These are phyloP conservation scores for Smittium culicis DNA, from an alignment of 371 early-diverging fungal species.

Conservation along the genomic window DNA sequence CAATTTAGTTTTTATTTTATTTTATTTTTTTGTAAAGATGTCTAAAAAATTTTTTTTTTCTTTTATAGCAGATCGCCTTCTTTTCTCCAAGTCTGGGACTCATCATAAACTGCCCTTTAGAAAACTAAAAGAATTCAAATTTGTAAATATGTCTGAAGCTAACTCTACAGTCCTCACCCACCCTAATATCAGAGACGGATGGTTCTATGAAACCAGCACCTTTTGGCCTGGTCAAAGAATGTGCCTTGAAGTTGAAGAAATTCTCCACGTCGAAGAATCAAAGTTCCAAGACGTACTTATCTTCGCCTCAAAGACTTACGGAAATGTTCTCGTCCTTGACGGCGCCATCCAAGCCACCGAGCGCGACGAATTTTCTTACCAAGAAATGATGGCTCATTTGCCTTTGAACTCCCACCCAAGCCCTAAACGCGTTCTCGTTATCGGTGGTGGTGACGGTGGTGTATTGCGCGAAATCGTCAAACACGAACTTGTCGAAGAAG, in stretches of 20 bases:
- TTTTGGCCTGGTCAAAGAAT: constrained; percentile 98
- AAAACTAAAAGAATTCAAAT: too few relatives aligned
- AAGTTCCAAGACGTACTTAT: constrained; percentile 92
- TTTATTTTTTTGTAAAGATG: too few relatives aligned
- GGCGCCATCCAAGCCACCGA: constrained; percentile 95
- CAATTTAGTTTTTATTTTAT: not conserved
- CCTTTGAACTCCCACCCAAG: constrained; percentile 89
- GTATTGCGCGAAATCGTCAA: constrained; percentile 93
- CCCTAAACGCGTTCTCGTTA: constrained; percentile 90
- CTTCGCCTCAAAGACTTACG: constrained; percentile 83
- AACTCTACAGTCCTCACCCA: constrained; percentile 39
- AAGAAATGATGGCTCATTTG: constrained; percentile 95
- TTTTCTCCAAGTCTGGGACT: too few relatives aligned
- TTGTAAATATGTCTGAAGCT: not conserved
- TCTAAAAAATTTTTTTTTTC: too few relatives aligned
- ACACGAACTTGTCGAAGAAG: constrained; percentile 81
- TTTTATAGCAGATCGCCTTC: too few relatives aligned
- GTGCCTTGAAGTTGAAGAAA: constrained; percentile 82
- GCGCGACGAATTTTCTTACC: constrained; percentile 95
- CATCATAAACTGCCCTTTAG: too few relatives aligned
- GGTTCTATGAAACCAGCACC: constrained; percentile 86
- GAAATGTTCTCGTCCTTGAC: constrained; percentile 90
- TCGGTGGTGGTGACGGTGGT: constrained; percentile 98
- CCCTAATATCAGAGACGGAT: constrained; percentile 80
- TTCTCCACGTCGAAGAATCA: constrained; percentile 85